Evolutionary conservation across 805 yeast species (phyloP).

Genomic region (Candida sphagnicola): DNA sequence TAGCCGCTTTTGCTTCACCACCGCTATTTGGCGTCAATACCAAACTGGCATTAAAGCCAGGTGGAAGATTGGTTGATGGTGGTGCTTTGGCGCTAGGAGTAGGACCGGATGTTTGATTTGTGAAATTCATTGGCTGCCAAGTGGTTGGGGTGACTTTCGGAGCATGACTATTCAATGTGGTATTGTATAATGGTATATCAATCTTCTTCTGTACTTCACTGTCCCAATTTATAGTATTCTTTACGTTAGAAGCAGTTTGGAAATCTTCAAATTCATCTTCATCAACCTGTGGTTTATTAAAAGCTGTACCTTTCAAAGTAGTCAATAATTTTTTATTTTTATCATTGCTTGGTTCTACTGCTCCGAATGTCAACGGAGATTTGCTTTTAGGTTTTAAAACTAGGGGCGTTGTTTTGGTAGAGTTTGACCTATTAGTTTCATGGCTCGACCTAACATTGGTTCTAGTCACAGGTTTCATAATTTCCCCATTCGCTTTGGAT

Average conservation of each 20-base stretch:
- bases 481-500: conserved; percentile 6
- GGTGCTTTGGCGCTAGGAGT: not conserved
- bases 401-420: conserved; percentile 8
- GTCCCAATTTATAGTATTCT: conserved; percentile 13
- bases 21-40: conserved; percentile 23
- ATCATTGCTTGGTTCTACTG: conserved; percentile 11
- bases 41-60: conserved; percentile 26
- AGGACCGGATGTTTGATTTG: not conserved
- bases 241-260: conserved; percentile 14
- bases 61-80: conserved; percentile 20
- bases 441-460: not conserved
- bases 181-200: conserved; percentile 1
- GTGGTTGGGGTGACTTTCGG: not conserved
- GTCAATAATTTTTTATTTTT: conserved; percentile 16
- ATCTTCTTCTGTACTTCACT: conserved; percentile 6
- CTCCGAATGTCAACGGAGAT: conserved; percentile 19
- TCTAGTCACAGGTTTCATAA: conserved; percentile 17
- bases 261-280: conserved; percentile 28
- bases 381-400: conserved; percentile 5
- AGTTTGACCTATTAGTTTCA: not conserved
- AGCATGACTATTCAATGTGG: conserved; percentile 1
- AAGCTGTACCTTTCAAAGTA: conserved; percentile 20
- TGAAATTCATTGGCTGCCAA: not conserved
- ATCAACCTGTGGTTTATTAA: conserved; percentile 6
- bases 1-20: conserved; percentile 2